Evolutionary conservation across 1,284 basidiomycete species (phyloP), one percentile per base, ranked within the genome.

Genomic region (Amylostereum areolatum): DNA sequence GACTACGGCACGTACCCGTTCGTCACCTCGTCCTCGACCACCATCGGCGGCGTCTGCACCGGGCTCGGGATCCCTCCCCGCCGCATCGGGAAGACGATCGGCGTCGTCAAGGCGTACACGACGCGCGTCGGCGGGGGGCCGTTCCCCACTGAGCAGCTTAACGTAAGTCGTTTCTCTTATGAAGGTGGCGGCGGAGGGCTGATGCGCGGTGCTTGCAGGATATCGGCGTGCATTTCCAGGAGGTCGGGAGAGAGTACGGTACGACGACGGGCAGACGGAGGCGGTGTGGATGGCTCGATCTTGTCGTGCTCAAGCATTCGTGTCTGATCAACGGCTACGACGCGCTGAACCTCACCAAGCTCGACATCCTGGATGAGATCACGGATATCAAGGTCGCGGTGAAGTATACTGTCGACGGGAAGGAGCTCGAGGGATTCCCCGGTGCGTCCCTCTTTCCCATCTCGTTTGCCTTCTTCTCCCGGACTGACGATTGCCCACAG

Each of bases 1-100:
- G 96, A 99, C 71, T 96, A 92, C 65, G 96, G 96, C 41, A 99
- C 96, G 3, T 98, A 98, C 66, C 96, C 96, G 1, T 99, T 81
- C 68, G 96, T 99, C 57, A 99, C 96, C 1, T 95, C 91, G 18
- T 95, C 92, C 3, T 86, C 89, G 24, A 98, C 96, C 4, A 78
- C 86, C 43, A 90, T 98, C 54, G 96, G 96, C 43, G 96, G 93
- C 31, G 94, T 98, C 29, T 92, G 92, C 70, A 98, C 95, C 28
- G 96, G 96, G 47, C 83, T 99, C 39, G 96, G 94, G 49, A 88
- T 99, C 52, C 94, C 96, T 5, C 93, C 96, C 3, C 87, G 85
- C 67, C 69, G 80, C 55, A 87, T 99, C 57, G 92, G 91, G 37
- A 80, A 82, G 44, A 79, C 86, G 25, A 86, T 97, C 57, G 97